These are phyloP conservation scores for Wickerhamiella bombiphila DNA, from an alignment of 805 yeast genomes.

Conservation along the genomic window DNA sequence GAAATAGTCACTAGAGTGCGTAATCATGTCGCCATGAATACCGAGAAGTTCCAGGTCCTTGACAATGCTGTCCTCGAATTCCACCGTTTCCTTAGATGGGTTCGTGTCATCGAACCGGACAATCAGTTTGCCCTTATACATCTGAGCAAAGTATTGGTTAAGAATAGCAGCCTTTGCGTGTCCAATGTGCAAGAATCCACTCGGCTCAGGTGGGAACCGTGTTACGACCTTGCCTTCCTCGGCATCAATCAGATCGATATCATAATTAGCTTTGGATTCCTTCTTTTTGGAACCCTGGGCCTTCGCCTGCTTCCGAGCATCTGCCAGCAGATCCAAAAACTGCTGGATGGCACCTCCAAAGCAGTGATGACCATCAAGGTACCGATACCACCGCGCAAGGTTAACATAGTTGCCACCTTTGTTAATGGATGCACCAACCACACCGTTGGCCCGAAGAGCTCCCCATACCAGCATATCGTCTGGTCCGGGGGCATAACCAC, in stretches of 20 bases:
- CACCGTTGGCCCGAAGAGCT: conserved; percentile 78
- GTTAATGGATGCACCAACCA: conserved; percentile 69
- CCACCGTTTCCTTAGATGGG: conserved; percentile 91
- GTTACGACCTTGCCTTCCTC: conserved; percentile 91
- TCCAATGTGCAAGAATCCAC: conserved; percentile 97
- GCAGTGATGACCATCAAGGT: conserved; percentile 44
- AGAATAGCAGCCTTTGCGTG: conserved; percentile 97
- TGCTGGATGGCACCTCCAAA: conserved; percentile 59
- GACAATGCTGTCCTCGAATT: conserved; percentile 84
- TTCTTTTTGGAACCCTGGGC: conserved; percentile 55
- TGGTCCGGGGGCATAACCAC: conserved; percentile 41
- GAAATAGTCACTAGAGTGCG: conserved; percentile 91
- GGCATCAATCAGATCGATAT: conserved; percentile 85
- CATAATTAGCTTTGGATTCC: conserved; percentile 86
- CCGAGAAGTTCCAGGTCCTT: conserved; percentile 87
- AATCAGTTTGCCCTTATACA: conserved; percentile 90
- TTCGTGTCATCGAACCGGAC: conserved; percentile 97
- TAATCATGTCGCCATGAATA: conserved; percentile 75
- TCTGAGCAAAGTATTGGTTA: conserved; percentile 91
- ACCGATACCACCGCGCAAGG: conserved; percentile 85
- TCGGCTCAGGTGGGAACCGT: conserved; percentile 98
- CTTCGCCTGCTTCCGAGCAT: conserved; percentile 56
- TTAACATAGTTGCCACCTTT: conserved; percentile 74
- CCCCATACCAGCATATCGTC: conserved; percentile 93
- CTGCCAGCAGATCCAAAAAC: conserved; percentile 54